Evolutionary conservation across 2,329 filamentous ascomycete species (phyloP), one percentile per base, ranked within the genome.

Genomic region (Hypoxylon rubiginosum): DNA sequence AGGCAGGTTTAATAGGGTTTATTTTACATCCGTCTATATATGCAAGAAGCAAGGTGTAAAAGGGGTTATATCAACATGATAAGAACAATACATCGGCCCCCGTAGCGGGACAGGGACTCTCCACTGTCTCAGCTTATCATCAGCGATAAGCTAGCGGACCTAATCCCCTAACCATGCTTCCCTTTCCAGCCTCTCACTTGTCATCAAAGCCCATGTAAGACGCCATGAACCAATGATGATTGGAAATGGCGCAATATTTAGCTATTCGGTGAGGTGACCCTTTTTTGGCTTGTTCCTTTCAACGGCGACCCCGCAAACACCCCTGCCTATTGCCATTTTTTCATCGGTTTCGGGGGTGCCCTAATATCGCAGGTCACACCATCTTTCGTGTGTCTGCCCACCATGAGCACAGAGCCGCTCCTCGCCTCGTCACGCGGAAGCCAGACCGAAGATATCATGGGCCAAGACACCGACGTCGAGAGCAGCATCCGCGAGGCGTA

Each of bases 341-440:
- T 21, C n/a, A 41, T 41, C 11, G 50, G n/a, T n/a, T 34, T 53
- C 21, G 21, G 3, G 50, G 11, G 17, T 17, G 17, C 17, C 7
- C 8, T n/a, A 39, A 3, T 34, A 53, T 32, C 30, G 50, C 32
- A 34, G 50, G 13, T 49, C 41, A 28, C 30, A 39, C 13, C 36
- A 13, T 39, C 36, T n/a, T n/a, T 39, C 34, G 26, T 58, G 32
- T 52, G n/a, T 34, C 10, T 21, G 4, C 26, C 30, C 45, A 21
- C 11, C 43, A 69, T 69, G 66, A 69, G 60, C 51, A 66, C 66
- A 34, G 63, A 69, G 54, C 66, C 66, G 51, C 66, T 69, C 32
- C 63, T 69, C 24, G 63, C 53, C 10, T 34, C 54, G 17, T 68
- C 63, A 32, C 41, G 51, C 49, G 19, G 28, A 32, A 53, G 30